A percentile compares a stretch with the other conserved stretches of the same genome.
These are phyloP conservation scores for Babesia ovata DNA, from an alignment of 169 alveolate species.

Conservation along the genomic window DNA sequence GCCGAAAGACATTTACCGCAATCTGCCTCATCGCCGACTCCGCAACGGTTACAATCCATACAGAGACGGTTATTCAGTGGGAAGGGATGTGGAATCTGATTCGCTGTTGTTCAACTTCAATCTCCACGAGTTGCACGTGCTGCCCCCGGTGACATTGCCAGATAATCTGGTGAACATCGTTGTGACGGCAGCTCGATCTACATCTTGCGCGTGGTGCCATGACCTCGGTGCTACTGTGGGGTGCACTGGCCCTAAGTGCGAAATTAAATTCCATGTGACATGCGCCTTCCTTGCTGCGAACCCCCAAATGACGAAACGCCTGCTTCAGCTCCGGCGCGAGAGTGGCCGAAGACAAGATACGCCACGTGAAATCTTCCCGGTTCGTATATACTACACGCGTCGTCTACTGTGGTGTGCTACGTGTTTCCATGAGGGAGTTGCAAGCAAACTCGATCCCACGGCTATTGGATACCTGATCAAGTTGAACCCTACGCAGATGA, in stretches of 20 bases:
- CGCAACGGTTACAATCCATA: neutral
- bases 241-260: conserved; percentile 68
- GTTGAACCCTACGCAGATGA: conserved; percentile 3
- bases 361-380: conserved; percentile 63
- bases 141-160: conserved; percentile 68
- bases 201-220: conserved; percentile 66
- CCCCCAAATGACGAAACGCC: conserved; percentile 2
- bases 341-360: conserved; percentile 18
- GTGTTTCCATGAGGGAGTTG: conserved; percentile 54
- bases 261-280: conserved; percentile 65
- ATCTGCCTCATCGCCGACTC: neutral
- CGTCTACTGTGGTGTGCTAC: conserved; percentile 72
- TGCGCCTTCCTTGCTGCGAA: conserved; percentile 70
- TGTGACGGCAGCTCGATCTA: conserved; percentile 44
- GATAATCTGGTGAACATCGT: conserved; percentile 65
- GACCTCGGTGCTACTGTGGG: conserved; percentile 68
- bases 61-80: neutral
- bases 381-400: conserved; percentile 65
- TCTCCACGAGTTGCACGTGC: conserved; percentile 36
- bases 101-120: conserved; percentile 15
- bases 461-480: conserved; percentile 6
- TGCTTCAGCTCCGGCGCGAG: conserved; percentile 7
- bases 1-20: neutral
- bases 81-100: neutral
- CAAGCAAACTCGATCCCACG: conserved; percentile 16